phyloP scores from a whole-genome alignment of 805 yeast genomes.

The Candida palmyrensis region DNA sequence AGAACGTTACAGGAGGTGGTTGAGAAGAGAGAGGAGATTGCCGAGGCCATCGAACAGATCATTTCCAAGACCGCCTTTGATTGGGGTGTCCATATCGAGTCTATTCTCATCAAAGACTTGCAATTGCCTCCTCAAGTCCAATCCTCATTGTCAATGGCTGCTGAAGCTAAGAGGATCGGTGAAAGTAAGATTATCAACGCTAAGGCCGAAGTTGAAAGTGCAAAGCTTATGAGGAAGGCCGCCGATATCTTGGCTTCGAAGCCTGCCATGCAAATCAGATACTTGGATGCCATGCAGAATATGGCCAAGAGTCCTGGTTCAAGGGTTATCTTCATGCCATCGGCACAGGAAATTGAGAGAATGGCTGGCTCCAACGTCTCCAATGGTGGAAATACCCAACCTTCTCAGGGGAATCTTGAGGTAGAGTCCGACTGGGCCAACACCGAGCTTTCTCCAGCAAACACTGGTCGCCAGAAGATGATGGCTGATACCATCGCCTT shows the following conservation, averaged over 20 bases:
- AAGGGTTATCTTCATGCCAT: constrained; percentile 74
- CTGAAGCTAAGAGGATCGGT: constrained; percentile 72
- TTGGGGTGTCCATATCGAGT: constrained; percentile 70
- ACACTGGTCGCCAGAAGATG: constrained; percentile 6
- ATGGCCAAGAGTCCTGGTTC: constrained; percentile 60
- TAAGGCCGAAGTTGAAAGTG: constrained; percentile 70
- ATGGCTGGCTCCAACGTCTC: constrained; percentile 24
- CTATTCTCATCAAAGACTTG: constrained; percentile 64
- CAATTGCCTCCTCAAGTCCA: constrained; percentile 51
- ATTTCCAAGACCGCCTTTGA: constrained; percentile 56
- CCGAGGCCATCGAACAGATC: constrained; percentile 56
- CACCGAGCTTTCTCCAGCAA: constrained; percentile 7
- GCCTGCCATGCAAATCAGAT: constrained; percentile 75
- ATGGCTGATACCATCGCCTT: constrained; percentile 23
- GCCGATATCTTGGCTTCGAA: constrained; percentile 71
- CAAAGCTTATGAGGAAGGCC: constrained; percentile 72
- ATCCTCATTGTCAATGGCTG: constrained; percentile 62
- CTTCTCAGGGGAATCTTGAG: constrained; percentile 10
- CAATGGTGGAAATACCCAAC: constrained; percentile 1
- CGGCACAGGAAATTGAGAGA: constrained; percentile 37
- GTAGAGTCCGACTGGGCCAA: constrained; percentile 21
- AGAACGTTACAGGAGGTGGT: constrained; percentile 64
- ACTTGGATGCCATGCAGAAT: constrained; percentile 71
- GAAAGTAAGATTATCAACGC: constrained; percentile 73
- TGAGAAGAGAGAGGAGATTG: constrained; percentile 68